Evolutionary conservation across 257 asterid species (phyloP).

Genomic region (Anisodus acutangulus): DNA sequence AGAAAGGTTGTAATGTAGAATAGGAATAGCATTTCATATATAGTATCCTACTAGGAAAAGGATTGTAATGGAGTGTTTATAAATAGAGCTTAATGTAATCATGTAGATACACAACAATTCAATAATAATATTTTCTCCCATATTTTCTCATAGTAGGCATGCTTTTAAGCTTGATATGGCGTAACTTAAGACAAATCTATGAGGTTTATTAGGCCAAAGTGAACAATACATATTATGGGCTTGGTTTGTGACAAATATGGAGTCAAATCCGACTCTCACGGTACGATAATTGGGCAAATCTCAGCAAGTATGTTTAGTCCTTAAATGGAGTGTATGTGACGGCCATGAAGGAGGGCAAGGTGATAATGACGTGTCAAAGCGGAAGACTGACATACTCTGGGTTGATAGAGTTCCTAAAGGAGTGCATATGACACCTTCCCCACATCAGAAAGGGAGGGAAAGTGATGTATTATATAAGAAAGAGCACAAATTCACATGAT

Average conservation of each 20-base stretch:
- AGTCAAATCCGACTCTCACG: background rate
- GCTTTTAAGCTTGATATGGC: background rate
- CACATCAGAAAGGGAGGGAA: background rate
- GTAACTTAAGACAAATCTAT: background rate
- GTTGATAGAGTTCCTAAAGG: background rate
- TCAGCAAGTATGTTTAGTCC: background rate
- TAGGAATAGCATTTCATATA: too few relatives aligned
- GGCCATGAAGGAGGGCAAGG: background rate
- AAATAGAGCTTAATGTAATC: too few relatives aligned
- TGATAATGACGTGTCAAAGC: background rate
- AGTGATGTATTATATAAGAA: background rate
- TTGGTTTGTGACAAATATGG: background rate
- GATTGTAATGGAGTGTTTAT: too few relatives aligned
- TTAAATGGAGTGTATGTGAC: background rate
- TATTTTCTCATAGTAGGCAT: too few relatives aligned
- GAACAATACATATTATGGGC: background rate
- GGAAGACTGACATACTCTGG: background rate
- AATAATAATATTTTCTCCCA: too few relatives aligned
- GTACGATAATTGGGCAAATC: background rate
- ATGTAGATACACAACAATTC: too few relatives aligned
- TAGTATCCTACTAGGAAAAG: too few relatives aligned
- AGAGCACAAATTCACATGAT: conserved; percentile 2
- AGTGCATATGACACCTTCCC: background rate
- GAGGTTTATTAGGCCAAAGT: background rate
- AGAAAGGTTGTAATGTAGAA: too few relatives aligned